A percentile compares a stretch with the other conserved stretches of the same genome.
Evolutionary conservation across 768 basidiomycete genomes (phyloP).

Genomic region (Plicaturopsis crispa): DNA sequence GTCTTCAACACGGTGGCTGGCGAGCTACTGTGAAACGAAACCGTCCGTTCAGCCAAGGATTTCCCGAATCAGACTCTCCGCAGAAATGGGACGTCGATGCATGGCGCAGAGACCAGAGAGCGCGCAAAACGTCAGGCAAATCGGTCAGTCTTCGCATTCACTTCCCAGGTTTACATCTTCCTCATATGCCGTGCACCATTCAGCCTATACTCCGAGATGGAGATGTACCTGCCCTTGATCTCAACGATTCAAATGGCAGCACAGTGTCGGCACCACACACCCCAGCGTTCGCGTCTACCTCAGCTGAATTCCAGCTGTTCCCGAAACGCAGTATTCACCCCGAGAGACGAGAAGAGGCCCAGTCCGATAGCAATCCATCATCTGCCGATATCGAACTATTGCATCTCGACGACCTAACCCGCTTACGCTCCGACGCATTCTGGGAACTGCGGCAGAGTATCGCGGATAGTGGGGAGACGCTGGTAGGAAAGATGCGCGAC

Average conservation of each 20-base stretch:
- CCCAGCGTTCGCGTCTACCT: constrained; percentile 35
- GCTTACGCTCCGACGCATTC: constrained; percentile 56
- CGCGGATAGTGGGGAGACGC: constrained; percentile 55
- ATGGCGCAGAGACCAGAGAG: constrained; percentile 45
- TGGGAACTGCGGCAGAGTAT: constrained; percentile 58
- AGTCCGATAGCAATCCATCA: background rate
- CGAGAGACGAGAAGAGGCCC: no score
- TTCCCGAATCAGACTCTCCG: constrained; percentile 22
- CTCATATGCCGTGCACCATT: constrained; percentile 2
- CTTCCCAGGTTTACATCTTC: no score
- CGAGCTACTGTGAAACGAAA: constrained; percentile 42
- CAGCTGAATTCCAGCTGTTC: constrained; percentile 43
- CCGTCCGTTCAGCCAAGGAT: constrained; percentile 23
- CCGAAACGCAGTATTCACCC: constrained; percentile 17
- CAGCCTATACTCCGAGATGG: constrained; percentile 8
- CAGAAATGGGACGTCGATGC: constrained; percentile 46
- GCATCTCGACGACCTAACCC: constrained; percentile 26
- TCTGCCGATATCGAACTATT: constrained; percentile 15
- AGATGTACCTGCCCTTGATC: no score
- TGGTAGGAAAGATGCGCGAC: constrained; percentile 68
- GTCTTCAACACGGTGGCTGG: constrained; percentile 28
- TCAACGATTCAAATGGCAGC: no score
- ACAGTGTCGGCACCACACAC: constrained; percentile 22
- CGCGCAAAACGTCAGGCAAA: no score
- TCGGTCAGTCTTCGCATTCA: no score